Evolutionary conservation across 176 grass and related monocot species (phyloP).

Genomic region (Oryza rufipogon): DNA sequence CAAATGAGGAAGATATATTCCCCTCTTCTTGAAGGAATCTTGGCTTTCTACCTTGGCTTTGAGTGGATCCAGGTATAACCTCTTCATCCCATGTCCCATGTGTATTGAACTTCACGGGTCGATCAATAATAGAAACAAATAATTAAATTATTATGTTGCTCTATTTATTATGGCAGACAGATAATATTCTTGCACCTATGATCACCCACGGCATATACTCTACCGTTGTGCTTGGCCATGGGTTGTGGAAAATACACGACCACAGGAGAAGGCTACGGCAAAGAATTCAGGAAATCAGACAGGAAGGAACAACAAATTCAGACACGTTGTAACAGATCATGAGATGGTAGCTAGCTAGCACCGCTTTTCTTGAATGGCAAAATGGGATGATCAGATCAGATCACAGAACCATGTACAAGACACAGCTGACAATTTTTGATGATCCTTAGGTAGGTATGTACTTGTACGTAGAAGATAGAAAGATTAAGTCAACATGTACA

Average conservation of each 20-base stretch:
- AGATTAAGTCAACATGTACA: slow-evolving; percentile 36
- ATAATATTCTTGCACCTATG: slow-evolving; percentile 88
- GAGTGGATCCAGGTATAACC: slow-evolving; percentile 84
- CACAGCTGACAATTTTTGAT: slow-evolving; percentile 43
- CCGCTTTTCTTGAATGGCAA: not conserved
- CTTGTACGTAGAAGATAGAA: not conserved
- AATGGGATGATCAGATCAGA: not conserved
- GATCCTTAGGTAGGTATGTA: slow-evolving; percentile 11
- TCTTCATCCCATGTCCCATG: not conserved
- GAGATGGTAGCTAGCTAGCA: not conserved
- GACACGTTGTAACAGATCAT: slow-evolving; percentile 16
- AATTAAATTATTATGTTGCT: not conserved
- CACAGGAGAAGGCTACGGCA: slow-evolving; percentile 74
- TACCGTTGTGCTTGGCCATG: slow-evolving; percentile 83
- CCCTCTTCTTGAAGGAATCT: slow-evolving; percentile 85
- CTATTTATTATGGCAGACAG: slow-evolving; percentile 55
- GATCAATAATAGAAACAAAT: not conserved
- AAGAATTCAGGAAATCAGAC: slow-evolving; percentile 62
- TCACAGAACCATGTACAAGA: not conserved
- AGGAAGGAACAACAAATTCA: slow-evolving; percentile 39
- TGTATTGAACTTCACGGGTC: not conserved
- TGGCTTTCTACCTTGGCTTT: slow-evolving; percentile 94
- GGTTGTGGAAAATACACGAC: slow-evolving; percentile 93
- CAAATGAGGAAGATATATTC: slow-evolving; percentile 99
- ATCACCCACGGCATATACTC: slow-evolving; percentile 99